Evolutionary conservation across 805 yeast genomes (phyloP).

Genomic region (Lipomyces starkeyi): DNA sequence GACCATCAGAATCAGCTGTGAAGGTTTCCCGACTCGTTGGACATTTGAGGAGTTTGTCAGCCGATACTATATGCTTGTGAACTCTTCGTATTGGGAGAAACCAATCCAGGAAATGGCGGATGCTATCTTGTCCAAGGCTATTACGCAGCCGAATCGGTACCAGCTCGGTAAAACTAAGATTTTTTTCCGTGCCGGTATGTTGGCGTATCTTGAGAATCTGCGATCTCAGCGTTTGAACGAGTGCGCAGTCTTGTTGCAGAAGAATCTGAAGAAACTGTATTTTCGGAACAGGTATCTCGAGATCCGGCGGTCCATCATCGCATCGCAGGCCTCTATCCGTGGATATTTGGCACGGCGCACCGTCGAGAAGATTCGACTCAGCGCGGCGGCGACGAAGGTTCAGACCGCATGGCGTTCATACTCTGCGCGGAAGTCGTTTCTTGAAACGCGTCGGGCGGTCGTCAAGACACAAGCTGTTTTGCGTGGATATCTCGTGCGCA

Average conservation of each 20-base stretch:
- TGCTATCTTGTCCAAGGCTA: conserved; percentile 66
- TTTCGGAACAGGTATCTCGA: conserved; percentile 67
- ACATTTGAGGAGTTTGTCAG: conserved; percentile 90
- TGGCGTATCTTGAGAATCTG: conserved; percentile 86
- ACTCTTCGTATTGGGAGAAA: conserved; percentile 69
- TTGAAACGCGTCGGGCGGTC: conserved; percentile 59
- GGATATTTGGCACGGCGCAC: conserved; percentile 67
- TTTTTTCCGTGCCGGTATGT: conserved; percentile 95
- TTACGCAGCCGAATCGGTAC: conserved; percentile 69
- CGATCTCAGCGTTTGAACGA: conserved; percentile 77
- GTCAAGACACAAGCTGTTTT: conserved; percentile 62
- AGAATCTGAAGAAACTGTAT: conserved; percentile 69
- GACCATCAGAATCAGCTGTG: conserved; percentile 94
- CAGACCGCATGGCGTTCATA: conserved; percentile 64
- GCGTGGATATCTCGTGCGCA: conserved; percentile 59
- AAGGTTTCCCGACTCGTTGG: conserved; percentile 97
- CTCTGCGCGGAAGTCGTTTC: conserved; percentile 57
- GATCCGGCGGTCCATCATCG: conserved; percentile 58
- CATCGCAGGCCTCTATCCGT: conserved; percentile 65
- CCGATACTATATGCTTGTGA: conserved; percentile 82
- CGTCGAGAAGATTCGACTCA: conserved; percentile 56
- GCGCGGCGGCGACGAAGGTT: conserved; percentile 66
- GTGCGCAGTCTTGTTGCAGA: conserved; percentile 86
- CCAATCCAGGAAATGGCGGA: conserved; percentile 65
- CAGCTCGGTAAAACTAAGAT: conserved; percentile 93